Percentiles rank a stretch among this genome's conserved stretches.
Evolutionary conservation across 192 early-diverging fungal genomes (phyloP).

Genomic region (Chytriomyces sp.): DNA sequence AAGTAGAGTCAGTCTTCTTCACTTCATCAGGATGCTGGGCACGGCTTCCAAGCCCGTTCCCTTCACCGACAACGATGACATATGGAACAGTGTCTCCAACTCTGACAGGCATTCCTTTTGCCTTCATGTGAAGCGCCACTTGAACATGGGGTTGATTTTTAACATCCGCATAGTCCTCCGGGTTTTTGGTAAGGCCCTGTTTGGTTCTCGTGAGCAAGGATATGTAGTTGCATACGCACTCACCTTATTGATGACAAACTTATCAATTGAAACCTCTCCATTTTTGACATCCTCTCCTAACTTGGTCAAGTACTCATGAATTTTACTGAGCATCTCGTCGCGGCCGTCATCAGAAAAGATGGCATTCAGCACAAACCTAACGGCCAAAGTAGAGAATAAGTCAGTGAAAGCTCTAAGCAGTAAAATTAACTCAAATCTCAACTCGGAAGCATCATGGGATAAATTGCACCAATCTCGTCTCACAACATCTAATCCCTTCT

Average conservation of each 20-base stretch:
- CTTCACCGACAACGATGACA: conserved; percentile 71
- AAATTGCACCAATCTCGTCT: conserved; percentile 97
- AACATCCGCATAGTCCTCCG: conserved; percentile 85
- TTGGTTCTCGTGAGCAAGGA: background rate
- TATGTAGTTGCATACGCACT: background rate
- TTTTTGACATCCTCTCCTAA: conserved; percentile 73
- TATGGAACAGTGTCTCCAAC: conserved; percentile 94
- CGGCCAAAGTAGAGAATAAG: conserved; percentile 15
- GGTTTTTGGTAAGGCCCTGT: conserved; percentile 85
- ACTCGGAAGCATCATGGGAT: conserved; percentile 81
- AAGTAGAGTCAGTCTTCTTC: conserved; percentile 37
- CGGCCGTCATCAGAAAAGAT: conserved; percentile 68
- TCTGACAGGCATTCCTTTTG: conserved; percentile 64
- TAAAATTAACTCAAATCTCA: conserved; percentile 25
- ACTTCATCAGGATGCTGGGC: conserved; percentile 89
- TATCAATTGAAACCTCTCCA: conserved; percentile 71
- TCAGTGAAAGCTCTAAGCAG: background rate
- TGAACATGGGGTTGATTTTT: conserved; percentile 93
- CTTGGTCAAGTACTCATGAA: conserved; percentile 72
- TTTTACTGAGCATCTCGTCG: conserved; percentile 73
- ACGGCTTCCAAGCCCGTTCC: conserved; percentile 63
- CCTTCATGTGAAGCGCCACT: conserved; percentile 82
- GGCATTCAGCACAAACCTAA: conserved; percentile 53
- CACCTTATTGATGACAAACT: conserved; percentile 92
- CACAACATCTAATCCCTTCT: conserved; percentile 94